Evolutionary conservation across 2,329 filamentous ascomycete genomes (phyloP), one percentile per base, ranked within the genome.

Genomic region (Aspergillus novofumigatus): DNA sequence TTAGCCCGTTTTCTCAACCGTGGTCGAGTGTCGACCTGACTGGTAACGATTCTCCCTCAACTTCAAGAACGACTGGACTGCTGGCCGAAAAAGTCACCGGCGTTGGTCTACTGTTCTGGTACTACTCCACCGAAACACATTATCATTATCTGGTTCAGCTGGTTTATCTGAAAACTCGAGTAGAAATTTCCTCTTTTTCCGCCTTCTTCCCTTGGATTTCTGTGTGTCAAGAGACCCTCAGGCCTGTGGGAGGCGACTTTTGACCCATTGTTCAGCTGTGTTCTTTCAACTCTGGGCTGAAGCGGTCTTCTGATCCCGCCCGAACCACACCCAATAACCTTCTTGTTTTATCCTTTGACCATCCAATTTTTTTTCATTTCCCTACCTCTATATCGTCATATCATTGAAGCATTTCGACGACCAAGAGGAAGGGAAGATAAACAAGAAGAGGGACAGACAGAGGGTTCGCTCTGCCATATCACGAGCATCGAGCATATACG

Each of bases 1-100:
- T 59, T 64, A 66, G 61, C 58, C 59, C 59, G 63, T 52, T 51
- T 63, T 47, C 56, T 57, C 65, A 71, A 69, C 67, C 70, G 66
- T 70, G 65, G 69, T 72, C 63, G 62, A 67, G 49, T n/a, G 4
- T 47, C 11, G 11, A 53, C 49, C 59, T 38, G 11, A 52, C 55
- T 59, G 59, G 59, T 21, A 56, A 60, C 58, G 57, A 62, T 50
- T 64, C 60, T 60, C 14, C 32, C 32, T 17, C 14, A 17, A 45
- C 9, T 14, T 35, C 32, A 35, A 35, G 32, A 47, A 20, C 11
- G 21, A 60, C 62, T 61, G 56, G 56, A 65, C 59, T 58, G 58
- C 61, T 56, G 14, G 62, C 61, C 57, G 32, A 61, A 62, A 62
- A 59, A 60, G 58, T 62, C 58, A 54, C 61, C 60, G 59, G 49